These are phyloP conservation scores for Agrocybe pediades DNA, from an alignment of 768 basidiomycete genomes.

Conservation along the genomic window DNA sequence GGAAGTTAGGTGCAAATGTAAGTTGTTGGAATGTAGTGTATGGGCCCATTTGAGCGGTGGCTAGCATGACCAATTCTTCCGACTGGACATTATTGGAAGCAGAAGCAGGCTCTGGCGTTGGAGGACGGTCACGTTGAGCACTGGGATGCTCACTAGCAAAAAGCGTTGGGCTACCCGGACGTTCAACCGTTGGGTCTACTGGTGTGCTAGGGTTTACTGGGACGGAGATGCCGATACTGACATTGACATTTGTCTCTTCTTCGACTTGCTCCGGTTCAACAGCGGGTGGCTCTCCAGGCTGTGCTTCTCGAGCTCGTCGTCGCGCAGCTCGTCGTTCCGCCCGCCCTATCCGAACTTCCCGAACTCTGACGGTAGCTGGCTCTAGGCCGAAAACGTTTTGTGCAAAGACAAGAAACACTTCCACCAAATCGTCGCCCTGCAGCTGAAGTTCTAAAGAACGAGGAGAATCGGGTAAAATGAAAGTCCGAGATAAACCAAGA, in stretches of 20 bases:
- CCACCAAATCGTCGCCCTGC: slow-evolving; percentile 91
- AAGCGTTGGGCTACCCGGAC: slow-evolving; percentile 39
- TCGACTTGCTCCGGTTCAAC: slow-evolving; percentile 51
- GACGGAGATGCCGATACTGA: slow-evolving; percentile 65
- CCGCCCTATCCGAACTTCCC: slow-evolving; percentile 88
- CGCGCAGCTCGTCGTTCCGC: slow-evolving; percentile 86
- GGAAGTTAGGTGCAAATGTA: slow-evolving; percentile 82
- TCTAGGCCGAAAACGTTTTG: slow-evolving; percentile 93
- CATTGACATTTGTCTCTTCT: slow-evolving; percentile 58
- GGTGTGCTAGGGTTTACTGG: slow-evolving; percentile 39
- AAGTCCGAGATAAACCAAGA: slow-evolving; percentile 87
- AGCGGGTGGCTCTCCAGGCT: slow-evolving; percentile 47
- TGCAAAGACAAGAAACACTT: slow-evolving; percentile 88
- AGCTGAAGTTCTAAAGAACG: slow-evolving; percentile 84
- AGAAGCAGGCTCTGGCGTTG: slow-evolving; percentile 35
- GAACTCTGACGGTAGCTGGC: slow-evolving; percentile 91
- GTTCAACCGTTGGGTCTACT: slow-evolving; percentile 33
- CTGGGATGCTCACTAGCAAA: slow-evolving; percentile 45
- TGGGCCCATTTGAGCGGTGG: slow-evolving; percentile 73
- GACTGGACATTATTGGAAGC: slow-evolving; percentile 41
- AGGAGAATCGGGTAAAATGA: slow-evolving; percentile 90
- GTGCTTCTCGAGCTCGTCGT: slow-evolving; percentile 71
- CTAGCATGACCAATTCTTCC: slow-evolving; percentile 70
- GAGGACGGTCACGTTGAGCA: slow-evolving; percentile 29
- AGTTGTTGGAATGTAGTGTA: slow-evolving; percentile 95